Base-by-base conservation (phyloP, 306 rosid species). In the Glycine soja region DNA sequence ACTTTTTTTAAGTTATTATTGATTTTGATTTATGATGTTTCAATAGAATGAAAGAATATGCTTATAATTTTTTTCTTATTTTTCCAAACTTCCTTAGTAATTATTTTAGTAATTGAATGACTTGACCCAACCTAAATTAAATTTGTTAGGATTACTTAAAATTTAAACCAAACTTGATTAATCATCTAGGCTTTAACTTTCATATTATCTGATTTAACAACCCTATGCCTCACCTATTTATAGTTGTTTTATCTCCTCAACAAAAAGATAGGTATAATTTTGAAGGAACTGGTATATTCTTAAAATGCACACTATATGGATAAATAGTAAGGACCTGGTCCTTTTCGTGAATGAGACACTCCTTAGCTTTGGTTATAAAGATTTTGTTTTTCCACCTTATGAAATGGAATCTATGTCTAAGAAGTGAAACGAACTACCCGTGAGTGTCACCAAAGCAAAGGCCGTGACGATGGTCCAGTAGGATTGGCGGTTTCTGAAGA, bases 401-500 rank as follows among this genome's bases (percentile, higher is more conserved):
- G 77, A 81, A 72, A 36, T 62, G 82, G 71, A 57, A 78, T 48
- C 56, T 54, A 66, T 16, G 72, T 70, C 50, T 75, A 57, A 72
- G 34, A 7, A 72, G 64, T n/a, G 46, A 57, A 63, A 75, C 40
- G 78, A 72, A 64, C 32, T 57, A 54, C 83, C 74, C 89, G 89
- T 86, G 87, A 86, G 64, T 75, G 76, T 64, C 19, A 54, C 65
- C 70, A 67, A 40, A 43, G 51, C 34, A 71, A 80, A 81, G 62
- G 66, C 63, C 62, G 24, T 81, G 70, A 85, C 1, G 13, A 66
- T 70, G 79, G 88, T 12, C 74, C 84, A 79, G 56, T 58, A 43
- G 10, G 19, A 62, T 45, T 81, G 54, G 79, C 9, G 5, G 46
- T 71, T 77, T 85, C 76, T 76, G 38, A 38, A 63, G 70, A 36